Evolutionary conservation across 179 eudicot genomes (phyloP).

Genomic region (Drosera spatulata): DNA sequence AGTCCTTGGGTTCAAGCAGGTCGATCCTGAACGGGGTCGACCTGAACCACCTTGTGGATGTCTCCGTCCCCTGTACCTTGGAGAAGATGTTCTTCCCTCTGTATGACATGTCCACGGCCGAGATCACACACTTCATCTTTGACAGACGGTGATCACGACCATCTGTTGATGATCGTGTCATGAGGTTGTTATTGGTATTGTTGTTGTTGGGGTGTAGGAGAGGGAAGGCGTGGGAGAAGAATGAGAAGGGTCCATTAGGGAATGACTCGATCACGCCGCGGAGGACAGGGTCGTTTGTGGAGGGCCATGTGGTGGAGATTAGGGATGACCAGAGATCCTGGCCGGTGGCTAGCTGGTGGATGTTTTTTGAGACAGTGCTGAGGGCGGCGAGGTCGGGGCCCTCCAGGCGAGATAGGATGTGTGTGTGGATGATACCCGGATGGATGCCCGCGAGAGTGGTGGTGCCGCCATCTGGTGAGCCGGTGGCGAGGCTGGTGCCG

Average conservation of each 20-base stretch:
- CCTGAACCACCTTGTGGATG: slow-evolving; percentile 54
- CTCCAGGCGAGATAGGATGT: slow-evolving; percentile 60
- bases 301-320: slow-evolving; percentile 73
- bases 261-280: slow-evolving; percentile 40
- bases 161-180: slow-evolving; percentile 11
- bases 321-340: slow-evolving; percentile 43
- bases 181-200: not conserved
- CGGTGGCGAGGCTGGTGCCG: not conserved
- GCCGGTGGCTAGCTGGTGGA: slow-evolving; percentile 39
- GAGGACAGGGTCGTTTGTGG: slow-evolving; percentile 37
- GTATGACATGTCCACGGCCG: slow-evolving; percentile 76
- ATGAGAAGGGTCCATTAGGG: slow-evolving; percentile 42
- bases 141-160: not conserved
- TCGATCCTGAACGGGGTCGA: slow-evolving; percentile 76
- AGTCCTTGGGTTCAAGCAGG: slow-evolving; percentile 57
- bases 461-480: not conserved
- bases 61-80: slow-evolving; percentile 53
- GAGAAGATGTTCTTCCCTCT: slow-evolving; percentile 29
- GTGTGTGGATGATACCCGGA: slow-evolving; percentile 29
- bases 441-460: slow-evolving; percentile 17
- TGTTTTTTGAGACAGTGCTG: slow-evolving; percentile 41
- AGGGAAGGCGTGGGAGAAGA: slow-evolving; percentile 65
- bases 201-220: slow-evolving; percentile 12
- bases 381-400: slow-evolving; percentile 56
- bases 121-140: slow-evolving; percentile 18